Evolutionary conservation across 1,284 basidiomycete genomes (phyloP).

Genomic region (Ceratobasidium sp.): DNA sequence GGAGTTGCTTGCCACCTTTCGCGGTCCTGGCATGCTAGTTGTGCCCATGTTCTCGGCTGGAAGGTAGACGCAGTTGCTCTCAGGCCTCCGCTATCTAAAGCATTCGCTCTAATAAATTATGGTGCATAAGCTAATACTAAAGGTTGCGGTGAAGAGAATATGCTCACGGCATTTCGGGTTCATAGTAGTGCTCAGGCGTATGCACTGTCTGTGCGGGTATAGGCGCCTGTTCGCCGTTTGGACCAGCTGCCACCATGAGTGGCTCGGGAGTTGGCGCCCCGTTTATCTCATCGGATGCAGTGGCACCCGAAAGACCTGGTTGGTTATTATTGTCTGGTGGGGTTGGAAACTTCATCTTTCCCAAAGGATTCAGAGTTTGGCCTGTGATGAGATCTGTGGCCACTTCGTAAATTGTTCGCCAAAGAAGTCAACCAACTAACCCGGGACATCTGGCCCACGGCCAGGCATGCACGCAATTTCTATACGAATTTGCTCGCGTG

Average conservation of each 20-base stretch:
- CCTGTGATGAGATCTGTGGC: neutral
- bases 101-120: neutral
- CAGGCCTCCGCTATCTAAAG: neutral
- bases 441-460: neutral
- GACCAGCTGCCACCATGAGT: neutral
- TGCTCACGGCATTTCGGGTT: neutral
- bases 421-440: neutral
- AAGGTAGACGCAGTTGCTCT: neutral
- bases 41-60: neutral
- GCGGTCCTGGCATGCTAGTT: neutral
- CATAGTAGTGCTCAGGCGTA: neutral
- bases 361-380: neutral
- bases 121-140: neutral
- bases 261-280: neutral
- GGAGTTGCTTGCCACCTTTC: neutral
- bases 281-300: neutral
- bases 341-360: neutral
- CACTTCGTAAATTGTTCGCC: neutral
- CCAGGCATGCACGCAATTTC: neutral
- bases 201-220: neutral
- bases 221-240: neutral
- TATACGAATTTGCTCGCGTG: constrained; percentile 14
- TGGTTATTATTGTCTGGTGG: neutral
- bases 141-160: neutral
- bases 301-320: neutral